A percentile compares a stretch with the other conserved stretches of the same genome.
Conservation (phyloP, 2,329 filamentous ascomycete species). For the Geoglossum cookeanum region DNA sequence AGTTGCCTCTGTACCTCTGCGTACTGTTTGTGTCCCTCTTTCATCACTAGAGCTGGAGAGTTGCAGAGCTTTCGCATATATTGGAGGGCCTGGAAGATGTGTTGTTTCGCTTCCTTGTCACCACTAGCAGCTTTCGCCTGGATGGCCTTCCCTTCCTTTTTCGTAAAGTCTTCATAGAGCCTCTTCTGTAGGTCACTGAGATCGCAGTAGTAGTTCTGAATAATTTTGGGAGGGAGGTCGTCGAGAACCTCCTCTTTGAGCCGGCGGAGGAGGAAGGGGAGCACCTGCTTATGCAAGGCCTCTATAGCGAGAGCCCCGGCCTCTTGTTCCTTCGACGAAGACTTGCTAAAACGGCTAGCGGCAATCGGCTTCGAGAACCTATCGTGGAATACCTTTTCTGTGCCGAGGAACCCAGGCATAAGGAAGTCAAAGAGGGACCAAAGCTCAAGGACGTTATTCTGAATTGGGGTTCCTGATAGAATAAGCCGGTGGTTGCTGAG, state of each 20-base stretch:
- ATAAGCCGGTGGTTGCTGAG: slow-evolving; percentile 88
- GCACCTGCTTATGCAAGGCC: slow-evolving; percentile 93
- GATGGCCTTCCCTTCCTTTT: slow-evolving; percentile 78
- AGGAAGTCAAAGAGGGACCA: slow-evolving; percentile 98
- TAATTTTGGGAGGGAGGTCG: slow-evolving; percentile 89
- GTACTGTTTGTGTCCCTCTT: slow-evolving; percentile 79
- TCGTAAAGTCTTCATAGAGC: slow-evolving; percentile 90
- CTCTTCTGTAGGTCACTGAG: slow-evolving; percentile 86
- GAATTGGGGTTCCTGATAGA: slow-evolving; percentile 88
- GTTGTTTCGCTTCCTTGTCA: slow-evolving; percentile 87
- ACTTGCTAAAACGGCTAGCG: slow-evolving; percentile 86
- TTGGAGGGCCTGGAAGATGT: slow-evolving; percentile 96
- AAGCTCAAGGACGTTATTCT: slow-evolving; percentile 91
- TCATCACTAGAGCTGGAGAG: slow-evolving; percentile 88
- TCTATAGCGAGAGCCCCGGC: slow-evolving; percentile 90
- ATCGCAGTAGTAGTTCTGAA: slow-evolving; percentile 99
- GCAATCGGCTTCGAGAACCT: slow-evolving; percentile 90
- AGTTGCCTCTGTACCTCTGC: slow-evolving; percentile 70
- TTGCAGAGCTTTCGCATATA: slow-evolving; percentile 99
- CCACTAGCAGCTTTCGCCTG: slow-evolving; percentile 64
- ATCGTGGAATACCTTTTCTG: slow-evolving; percentile 91
- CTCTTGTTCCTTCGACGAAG: slow-evolving; percentile 95
- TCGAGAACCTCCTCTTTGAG: slow-evolving; percentile 96
- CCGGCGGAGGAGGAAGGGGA: slow-evolving; percentile 87
- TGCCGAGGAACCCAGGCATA: slow-evolving; percentile 94